Conservation (phyloP, 2,329 filamentous ascomycete species). For the Talaromyces sp. region DNA sequence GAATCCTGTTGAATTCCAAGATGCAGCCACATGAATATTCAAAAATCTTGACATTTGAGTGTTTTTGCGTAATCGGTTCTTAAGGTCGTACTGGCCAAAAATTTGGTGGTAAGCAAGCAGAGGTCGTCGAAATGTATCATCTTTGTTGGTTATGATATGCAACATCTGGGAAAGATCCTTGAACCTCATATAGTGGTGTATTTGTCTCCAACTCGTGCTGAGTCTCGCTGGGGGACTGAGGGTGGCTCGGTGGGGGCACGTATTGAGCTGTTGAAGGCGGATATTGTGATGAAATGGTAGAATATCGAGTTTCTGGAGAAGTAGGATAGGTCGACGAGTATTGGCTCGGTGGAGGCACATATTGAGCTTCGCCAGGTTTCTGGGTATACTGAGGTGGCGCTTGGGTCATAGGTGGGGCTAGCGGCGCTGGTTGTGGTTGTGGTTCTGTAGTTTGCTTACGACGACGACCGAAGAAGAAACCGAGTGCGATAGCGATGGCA, state of each 20-base stretch:
- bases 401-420: not conserved
- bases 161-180: not conserved
- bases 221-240: not conserved
- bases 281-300: not conserved
- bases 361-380: not conserved
- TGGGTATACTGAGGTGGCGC: not conserved
- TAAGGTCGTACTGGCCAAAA: not conserved
- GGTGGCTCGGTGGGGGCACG: not conserved
- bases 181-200: not conserved
- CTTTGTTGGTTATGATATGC: not conserved
- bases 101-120: not conserved
- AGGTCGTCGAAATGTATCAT: not conserved
- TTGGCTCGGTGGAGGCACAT: not conserved
- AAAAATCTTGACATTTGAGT: not conserved
- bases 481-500: not conserved
- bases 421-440: not conserved
- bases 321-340: not conserved
- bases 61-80: not conserved
- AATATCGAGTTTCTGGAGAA: not conserved
- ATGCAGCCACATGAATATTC: too few species aligned
- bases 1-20: too few species aligned
- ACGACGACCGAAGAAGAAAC: not conserved
- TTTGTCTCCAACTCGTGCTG: constrained; percentile 2
- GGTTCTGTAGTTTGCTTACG: not conserved
- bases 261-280: not conserved